A percentile compares a stretch with the other conserved stretches of the same genome.
These are phyloP conservation scores for Colletotrichum sp. DNA, from an alignment of 2,329 filamentous ascomycete species.

Conservation along the genomic window DNA sequence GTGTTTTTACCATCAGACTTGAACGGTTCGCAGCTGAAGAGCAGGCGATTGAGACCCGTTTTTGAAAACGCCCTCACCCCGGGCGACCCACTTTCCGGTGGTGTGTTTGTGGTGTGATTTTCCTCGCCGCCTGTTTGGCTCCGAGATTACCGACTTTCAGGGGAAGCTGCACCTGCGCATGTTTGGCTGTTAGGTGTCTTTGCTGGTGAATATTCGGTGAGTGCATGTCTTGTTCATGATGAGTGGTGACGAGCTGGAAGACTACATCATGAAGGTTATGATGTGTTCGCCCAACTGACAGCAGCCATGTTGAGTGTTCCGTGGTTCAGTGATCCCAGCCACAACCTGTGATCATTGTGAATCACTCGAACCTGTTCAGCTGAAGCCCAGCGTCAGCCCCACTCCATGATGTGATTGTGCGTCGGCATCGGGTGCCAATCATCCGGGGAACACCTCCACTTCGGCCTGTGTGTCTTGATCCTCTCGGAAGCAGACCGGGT, in stretches of 20 bases:
- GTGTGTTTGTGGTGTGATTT: slow-evolving; percentile 19
- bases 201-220: neutral
- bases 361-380: neutral
- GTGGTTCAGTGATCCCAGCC: neutral
- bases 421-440: neutral
- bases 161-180: neutral
- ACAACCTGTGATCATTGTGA: neutral
- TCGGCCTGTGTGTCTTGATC: neutral
- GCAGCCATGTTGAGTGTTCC: neutral
- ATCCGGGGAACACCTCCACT: neutral
- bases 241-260: neutral
- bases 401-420: neutral
- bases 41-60: neutral
- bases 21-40: neutral
- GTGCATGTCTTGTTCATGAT: neutral
- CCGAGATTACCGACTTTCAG: slow-evolving; percentile 13
- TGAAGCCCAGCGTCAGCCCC: neutral
- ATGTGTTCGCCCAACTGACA: neutral
- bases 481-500: neutral
- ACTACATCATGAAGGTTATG: neutral
- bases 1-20: neutral
- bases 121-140: neutral
- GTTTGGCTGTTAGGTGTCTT: neutral
- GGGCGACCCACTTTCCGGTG: slow-evolving; percentile 19
- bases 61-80: slow-evolving; percentile 1